Base-by-base conservation (phyloP, 176 grass and related monocot genomes). In the Alloteropsis semialata region DNA sequence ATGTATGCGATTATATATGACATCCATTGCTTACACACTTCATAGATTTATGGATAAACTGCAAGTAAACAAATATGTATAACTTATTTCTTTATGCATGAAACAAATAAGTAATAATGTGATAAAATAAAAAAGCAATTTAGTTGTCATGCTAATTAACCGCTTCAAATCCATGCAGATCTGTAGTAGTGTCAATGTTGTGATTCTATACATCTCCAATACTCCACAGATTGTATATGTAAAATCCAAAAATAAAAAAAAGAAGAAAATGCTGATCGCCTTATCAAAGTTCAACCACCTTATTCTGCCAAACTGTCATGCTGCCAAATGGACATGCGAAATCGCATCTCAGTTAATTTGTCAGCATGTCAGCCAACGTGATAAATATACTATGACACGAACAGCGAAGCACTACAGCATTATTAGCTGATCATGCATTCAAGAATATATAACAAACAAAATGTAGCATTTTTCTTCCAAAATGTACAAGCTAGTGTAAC, bases 331-430 rank as follows among this genome's bases (percentile, higher is more conserved):
- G 62, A 10, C 2, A 38, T 12, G 5, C 21, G 15, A 60, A n/a
- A 65, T 76, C 76, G 21, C 78, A 43, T 79, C 55, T 53, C 43
- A 53, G 15, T 57, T 48, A 45, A 33, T 64, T 48, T 64, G 58
- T 64, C 58, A 78, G 16, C 28, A 46, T 57, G 16, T 33, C 7
- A 62, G 56, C 2, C 16, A 78, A 15, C 17, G 17, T 33, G 48
- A 21, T 51, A 39, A 56, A 51, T 30, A 29, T 27, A n/a, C n/a
- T n/a, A 58, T 65, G 60, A 17, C 28, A 65, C 1, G 19, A 48
- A 15, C 19, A 64, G 27, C 41, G 14, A 49, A 34, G 59, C 58
- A 28, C 46, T 63, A 4, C 0, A 6, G 41, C 25, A 63, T 34
- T 41, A 48, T 64, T 48, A 32, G n/a, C 61, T 27, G 10, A 63